Evolutionary conservation across 352 stramenopile species (phyloP).

Genomic region (Phytophthora quininea): DNA sequence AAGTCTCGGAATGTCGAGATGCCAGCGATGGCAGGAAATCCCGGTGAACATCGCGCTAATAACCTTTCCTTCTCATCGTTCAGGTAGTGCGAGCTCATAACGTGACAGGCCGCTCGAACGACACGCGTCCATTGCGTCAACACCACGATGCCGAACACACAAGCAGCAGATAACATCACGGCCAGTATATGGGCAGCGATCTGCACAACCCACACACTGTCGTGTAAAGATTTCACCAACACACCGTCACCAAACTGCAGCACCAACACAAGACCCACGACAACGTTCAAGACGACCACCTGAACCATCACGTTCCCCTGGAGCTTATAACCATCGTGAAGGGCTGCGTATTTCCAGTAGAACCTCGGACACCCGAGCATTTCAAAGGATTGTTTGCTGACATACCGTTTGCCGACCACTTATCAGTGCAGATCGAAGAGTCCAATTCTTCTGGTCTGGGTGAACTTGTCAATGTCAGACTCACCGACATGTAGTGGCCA

Average conservation of each 20-base stretch:
- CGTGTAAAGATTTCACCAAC: slow-evolving; percentile 16
- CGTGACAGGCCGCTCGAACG: background rate
- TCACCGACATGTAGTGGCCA: slow-evolving; percentile 18
- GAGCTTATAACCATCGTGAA: slow-evolving; percentile 4
- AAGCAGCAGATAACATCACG: slow-evolving; percentile 11
- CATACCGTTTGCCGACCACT: slow-evolving; percentile 2
- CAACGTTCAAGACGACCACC: slow-evolving; percentile 14
- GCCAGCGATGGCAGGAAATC: background rate
- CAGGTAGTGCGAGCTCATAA: background rate
- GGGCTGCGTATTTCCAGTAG: slow-evolving; percentile 3
- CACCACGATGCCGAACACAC: background rate
- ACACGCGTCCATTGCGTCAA: slow-evolving; percentile 6
- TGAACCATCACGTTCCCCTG: slow-evolving; percentile 11
- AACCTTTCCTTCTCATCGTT: slow-evolving; percentile 9
- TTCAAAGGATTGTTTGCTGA: slow-evolving; percentile 7
- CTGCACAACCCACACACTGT: slow-evolving; percentile 21
- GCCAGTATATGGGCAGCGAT: slow-evolving; percentile 7
- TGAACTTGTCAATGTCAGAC: slow-evolving; percentile 32
- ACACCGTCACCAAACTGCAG: slow-evolving; percentile 21
- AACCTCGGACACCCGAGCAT: background rate
- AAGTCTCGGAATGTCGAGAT: slow-evolving; percentile 22
- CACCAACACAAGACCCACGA: slow-evolving; percentile 10
- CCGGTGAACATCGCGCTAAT: background rate
- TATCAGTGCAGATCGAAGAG: slow-evolving; percentile 10
- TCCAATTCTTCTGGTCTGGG: slow-evolving; percentile 22